phyloP scores from a whole-genome alignment of 352 stramenopile species.

The Elongisporangium anandrum region DNA sequence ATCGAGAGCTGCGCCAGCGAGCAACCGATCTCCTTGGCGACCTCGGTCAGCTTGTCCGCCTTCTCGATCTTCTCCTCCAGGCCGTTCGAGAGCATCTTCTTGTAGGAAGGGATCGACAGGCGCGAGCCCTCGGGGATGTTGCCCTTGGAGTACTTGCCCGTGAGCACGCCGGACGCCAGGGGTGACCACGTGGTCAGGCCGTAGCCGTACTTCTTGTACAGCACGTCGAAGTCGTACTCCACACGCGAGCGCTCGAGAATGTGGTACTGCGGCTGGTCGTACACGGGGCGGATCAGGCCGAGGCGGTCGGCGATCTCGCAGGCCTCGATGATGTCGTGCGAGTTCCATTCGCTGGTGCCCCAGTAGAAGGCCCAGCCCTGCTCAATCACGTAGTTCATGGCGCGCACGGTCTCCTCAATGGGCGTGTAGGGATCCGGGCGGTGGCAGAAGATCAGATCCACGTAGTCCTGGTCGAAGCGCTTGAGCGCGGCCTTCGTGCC shows the following conservation, averaged over 20 bases:
- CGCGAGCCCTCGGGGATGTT: conserved; percentile 43
- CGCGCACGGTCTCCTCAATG: conserved; percentile 49
- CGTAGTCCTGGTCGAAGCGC: conserved; percentile 36
- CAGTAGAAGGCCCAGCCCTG: conserved; percentile 46
- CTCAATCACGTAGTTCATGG: conserved; percentile 43
- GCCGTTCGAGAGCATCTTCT: conserved; percentile 34
- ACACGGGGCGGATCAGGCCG: conserved; percentile 30
- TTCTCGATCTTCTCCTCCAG: conserved; percentile 36
- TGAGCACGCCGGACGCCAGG: conserved; percentile 56
- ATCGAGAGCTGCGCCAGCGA: conserved; percentile 39
- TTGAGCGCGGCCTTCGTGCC: conserved; percentile 32
- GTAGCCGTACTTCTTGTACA: conserved; percentile 68
- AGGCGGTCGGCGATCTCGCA: conserved; percentile 41
- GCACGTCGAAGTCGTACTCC: conserved; percentile 51
- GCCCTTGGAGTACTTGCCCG: conserved; percentile 71
- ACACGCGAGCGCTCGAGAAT: conserved; percentile 58
- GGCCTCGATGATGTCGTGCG: conserved; percentile 56
- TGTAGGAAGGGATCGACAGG: conserved; percentile 33
- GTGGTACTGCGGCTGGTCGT: conserved; percentile 69
- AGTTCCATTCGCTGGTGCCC: conserved; percentile 65
- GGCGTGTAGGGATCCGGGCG: conserved; percentile 37
- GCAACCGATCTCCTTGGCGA: conserved; percentile 45
- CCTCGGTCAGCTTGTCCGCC: conserved; percentile 23
- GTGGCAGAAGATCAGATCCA: conserved; percentile 54
- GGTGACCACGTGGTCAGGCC: conserved; percentile 71